Evolutionary conservation across 192 early-diverging fungal species (phyloP).

Genomic region (Jimgerdemannia lactiflua): DNA sequence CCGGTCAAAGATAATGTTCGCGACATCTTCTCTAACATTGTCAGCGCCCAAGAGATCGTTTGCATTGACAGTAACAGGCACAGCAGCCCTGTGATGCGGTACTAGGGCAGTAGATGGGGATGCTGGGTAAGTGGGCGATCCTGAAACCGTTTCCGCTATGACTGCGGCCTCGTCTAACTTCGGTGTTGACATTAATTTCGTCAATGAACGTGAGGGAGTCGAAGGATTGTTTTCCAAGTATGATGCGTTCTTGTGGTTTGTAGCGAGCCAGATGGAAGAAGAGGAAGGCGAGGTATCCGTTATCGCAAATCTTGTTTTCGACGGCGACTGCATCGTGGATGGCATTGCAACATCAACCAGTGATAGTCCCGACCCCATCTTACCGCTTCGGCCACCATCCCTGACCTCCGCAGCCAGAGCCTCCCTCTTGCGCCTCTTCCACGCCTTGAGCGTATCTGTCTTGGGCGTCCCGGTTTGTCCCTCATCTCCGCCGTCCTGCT

Average conservation of each 20-base stretch:
- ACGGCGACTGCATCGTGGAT: too few species aligned
- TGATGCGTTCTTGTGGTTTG: too few species aligned
- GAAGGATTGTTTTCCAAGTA: background rate
- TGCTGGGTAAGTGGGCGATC: background rate
- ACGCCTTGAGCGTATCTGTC: background rate
- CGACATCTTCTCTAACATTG: background rate
- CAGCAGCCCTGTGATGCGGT: background rate
- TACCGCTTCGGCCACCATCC: background rate
- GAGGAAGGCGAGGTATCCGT: too few species aligned
- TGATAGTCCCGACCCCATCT: background rate
- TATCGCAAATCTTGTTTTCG: too few species aligned
- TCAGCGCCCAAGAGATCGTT: too few species aligned
- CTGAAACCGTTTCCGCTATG: background rate
- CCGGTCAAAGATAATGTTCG: background rate
- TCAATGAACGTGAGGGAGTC: background rate
- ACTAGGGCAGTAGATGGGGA: background rate
- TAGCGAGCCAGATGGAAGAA: too few species aligned
- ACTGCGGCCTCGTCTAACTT: background rate
- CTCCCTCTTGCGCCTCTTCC: background rate
- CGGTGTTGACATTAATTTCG: background rate
- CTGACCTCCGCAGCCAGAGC: too few species aligned
- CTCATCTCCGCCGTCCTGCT: background rate
- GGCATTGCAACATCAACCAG: too few species aligned
- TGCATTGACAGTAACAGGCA: background rate
- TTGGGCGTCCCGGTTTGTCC: background rate